Conservation (phyloP, 768 basidiomycete species). For the Lepiota venenata region DNA sequence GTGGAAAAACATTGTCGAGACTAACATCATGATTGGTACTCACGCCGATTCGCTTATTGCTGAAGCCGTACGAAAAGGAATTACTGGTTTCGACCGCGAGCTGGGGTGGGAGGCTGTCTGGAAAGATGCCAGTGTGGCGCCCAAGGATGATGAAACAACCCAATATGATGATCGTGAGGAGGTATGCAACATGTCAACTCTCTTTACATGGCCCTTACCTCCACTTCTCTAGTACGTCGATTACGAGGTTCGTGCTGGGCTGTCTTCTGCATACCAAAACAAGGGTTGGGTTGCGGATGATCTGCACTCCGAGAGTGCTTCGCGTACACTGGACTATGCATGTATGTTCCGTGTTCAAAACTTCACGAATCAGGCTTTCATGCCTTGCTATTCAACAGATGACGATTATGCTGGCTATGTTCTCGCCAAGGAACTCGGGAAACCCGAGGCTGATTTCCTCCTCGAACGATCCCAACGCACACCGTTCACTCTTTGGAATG, state of each 20-base stretch:
- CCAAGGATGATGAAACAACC: slow-evolving; percentile 48
- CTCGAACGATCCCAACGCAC: slow-evolving; percentile 49
- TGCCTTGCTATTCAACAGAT: slow-evolving; percentile 36
- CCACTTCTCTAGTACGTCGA: slow-evolving; percentile 51
- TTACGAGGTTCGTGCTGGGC: slow-evolving; percentile 78
- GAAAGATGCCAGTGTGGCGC: slow-evolving; percentile 69
- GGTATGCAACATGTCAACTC: slow-evolving; percentile 26
- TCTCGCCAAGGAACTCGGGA: slow-evolving; percentile 52
- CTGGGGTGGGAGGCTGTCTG: slow-evolving; percentile 71
- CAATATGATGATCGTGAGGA: slow-evolving; percentile 74
- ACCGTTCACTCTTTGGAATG: slow-evolving; percentile 68
- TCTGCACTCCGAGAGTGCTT: slow-evolving; percentile 75
- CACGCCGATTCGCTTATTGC: slow-evolving; percentile 79
- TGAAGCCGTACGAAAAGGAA: slow-evolving; percentile 65
- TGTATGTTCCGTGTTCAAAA: slow-evolving; percentile 40
- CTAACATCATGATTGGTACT: slow-evolving; percentile 83
- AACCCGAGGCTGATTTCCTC: slow-evolving; percentile 46
- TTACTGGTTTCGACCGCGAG: slow-evolving; percentile 58
- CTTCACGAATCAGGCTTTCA: not conserved
- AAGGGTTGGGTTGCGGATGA: slow-evolving; percentile 80
- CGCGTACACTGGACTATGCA: slow-evolving; percentile 75
- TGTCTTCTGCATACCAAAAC: slow-evolving; percentile 62
- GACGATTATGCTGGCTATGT: slow-evolving; percentile 74
- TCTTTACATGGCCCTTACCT: not conserved
- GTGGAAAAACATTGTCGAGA: slow-evolving; percentile 90